phyloP scores from a whole-genome alignment of 192 early-diverging fungal genomes.

The Cladochytrium replicatum region DNA sequence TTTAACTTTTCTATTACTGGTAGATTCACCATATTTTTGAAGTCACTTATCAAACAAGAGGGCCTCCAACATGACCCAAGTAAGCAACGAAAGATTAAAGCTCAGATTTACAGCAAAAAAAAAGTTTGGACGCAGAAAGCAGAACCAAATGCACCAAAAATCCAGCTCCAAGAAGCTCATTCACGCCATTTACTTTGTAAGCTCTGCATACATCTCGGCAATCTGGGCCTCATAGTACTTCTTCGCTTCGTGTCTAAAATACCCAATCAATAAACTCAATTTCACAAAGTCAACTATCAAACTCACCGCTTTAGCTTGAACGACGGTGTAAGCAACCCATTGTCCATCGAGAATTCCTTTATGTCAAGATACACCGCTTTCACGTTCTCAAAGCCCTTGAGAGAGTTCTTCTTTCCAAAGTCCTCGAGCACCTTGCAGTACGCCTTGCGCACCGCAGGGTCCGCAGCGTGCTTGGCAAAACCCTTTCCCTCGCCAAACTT shows the following conservation, averaged over 20 bases:
- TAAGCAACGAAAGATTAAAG: too few species aligned
- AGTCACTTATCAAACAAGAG: too few species aligned
- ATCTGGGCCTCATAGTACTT: conserved; percentile 55
- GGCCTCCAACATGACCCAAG: too few species aligned
- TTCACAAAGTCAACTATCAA: conserved; percentile 3
- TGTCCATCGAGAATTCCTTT: conserved; percentile 60
- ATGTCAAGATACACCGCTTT: conserved; percentile 60
- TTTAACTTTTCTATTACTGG: too few species aligned
- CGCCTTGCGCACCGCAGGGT: conserved; percentile 39
- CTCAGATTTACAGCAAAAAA: too few species aligned
- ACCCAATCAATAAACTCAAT: too few species aligned
- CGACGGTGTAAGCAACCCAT: conserved; percentile 74
- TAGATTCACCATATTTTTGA: too few species aligned
- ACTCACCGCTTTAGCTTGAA: conserved; percentile 59
- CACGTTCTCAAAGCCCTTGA: conserved; percentile 86
- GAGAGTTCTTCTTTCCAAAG: conserved; percentile 55
- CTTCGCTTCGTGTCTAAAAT: conserved; percentile 51
- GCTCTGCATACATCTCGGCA: conserved; percentile 52
- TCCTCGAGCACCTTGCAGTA: conserved; percentile 47
- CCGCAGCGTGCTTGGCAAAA: conserved; percentile 44
- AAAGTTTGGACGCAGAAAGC: too few species aligned
- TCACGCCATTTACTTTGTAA: too few species aligned
- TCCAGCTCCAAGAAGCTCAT: too few species aligned
- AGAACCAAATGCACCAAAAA: too few species aligned
- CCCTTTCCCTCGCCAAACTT: conserved; percentile 18